phyloP scores from a whole-genome alignment of 495 filamentous ascomycete genomes.

The Extremus antarcticus region DNA sequence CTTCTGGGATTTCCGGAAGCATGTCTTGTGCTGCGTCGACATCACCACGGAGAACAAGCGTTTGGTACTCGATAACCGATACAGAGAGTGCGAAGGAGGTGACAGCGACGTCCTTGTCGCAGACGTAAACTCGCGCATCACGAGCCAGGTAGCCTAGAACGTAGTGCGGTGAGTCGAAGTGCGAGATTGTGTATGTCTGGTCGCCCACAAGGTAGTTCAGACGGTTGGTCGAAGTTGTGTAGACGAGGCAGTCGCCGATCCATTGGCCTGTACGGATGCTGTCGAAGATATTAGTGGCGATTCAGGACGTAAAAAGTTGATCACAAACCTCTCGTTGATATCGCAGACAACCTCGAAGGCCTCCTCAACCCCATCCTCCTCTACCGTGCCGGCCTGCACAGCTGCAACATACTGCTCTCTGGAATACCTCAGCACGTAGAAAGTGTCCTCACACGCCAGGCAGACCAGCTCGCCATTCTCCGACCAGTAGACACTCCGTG shows the following conservation, averaged over 20 bases:
- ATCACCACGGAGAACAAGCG: conserved; percentile 86
- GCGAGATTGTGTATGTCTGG: conserved; percentile 95
- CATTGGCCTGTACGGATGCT: conserved; percentile 91
- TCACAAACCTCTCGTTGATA: conserved; percentile 68
- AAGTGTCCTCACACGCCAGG: conserved; percentile 88
- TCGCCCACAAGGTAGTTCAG: conserved; percentile 97
- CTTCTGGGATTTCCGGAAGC: conserved; percentile 67
- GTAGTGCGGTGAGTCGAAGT: conserved; percentile 93
- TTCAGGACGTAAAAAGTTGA: background rate
- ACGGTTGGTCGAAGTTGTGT: conserved; percentile 92
- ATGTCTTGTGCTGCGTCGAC: conserved; percentile 84
- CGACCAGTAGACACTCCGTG: conserved; percentile 86
- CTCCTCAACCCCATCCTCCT: conserved; percentile 95
- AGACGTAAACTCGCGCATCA: conserved; percentile 84
- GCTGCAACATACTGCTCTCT: conserved; percentile 77
- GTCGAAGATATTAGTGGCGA: conserved; percentile 11
- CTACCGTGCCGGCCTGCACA: conserved; percentile 65
- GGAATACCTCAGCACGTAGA: conserved; percentile 86
- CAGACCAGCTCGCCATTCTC: conserved; percentile 88
- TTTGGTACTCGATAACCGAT: conserved; percentile 95
- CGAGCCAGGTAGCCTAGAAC: conserved; percentile 89
- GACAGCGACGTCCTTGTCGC: conserved; percentile 88
- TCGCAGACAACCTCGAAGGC: conserved; percentile 93
- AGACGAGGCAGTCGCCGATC: conserved; percentile 98
- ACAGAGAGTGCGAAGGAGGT: conserved; percentile 86